A percentile compares a stretch with the other conserved stretches of the same genome.
These are phyloP conservation scores for Millerozyma acaciae DNA, from an alignment of 805 yeast species.

Conservation along the genomic window DNA sequence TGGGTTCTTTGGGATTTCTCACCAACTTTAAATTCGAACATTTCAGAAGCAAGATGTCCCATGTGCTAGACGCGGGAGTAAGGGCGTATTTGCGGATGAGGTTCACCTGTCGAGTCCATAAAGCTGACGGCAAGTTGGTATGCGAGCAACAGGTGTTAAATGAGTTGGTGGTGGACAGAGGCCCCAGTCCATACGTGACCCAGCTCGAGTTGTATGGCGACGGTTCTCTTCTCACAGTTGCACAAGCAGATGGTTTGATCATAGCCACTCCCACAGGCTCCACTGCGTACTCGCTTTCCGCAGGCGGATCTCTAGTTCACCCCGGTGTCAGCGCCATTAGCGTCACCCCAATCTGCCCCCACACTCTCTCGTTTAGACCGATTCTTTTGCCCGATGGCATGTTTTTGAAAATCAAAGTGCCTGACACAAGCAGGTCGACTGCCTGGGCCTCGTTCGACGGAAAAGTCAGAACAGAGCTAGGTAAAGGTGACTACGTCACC, in stretches of 20 bases:
- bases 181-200: conserved; percentile 90
- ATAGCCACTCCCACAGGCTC: conserved; percentile 95
- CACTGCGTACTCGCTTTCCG: conserved; percentile 91
- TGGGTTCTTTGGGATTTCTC: conserved; percentile 42
- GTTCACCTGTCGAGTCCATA: conserved; percentile 70
- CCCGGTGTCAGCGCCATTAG: conserved; percentile 91
- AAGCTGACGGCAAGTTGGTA: conserved; percentile 48
- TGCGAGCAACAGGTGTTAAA: conserved; percentile 77
- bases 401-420: conserved; percentile 77
- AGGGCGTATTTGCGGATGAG: conserved; percentile 79
- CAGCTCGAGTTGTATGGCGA: conserved; percentile 88
- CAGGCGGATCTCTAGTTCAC: conserved; percentile 93
- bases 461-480: conserved; percentile 74
- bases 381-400: conserved; percentile 91
- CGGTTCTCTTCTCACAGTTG: conserved; percentile 76
- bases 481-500: conserved; percentile 80
- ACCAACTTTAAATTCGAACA: conserved; percentile 81
- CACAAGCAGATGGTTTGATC: conserved; percentile 92
- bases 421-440: conserved; percentile 71
- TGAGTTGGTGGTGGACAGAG: conserved; percentile 88
- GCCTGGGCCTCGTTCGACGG: conserved; percentile 99
- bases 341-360: conserved; percentile 96
- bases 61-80: conserved; percentile 67
- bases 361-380: conserved; percentile 89
- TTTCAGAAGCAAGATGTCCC: conserved; percentile 54